These are phyloP conservation scores for Diaporthe citriasiana DNA, from an alignment of 2,329 filamentous ascomycete species.

Conservation along the genomic window DNA sequence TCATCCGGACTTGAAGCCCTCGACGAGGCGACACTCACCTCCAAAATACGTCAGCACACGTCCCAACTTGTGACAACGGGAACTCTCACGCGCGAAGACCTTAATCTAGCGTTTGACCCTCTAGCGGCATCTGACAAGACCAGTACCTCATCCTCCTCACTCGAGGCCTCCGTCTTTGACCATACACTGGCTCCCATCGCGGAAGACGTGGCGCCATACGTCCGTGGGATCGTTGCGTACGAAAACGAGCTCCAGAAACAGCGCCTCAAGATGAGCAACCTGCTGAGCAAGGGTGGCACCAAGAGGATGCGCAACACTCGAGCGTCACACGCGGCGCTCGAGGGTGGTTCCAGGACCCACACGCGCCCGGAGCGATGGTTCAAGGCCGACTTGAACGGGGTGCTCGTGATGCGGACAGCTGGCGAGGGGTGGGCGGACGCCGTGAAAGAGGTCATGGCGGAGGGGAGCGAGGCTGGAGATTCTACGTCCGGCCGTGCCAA, in stretches of 20 bases:
- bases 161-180: constrained; percentile 83
- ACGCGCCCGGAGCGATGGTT: constrained; percentile 80
- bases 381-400: constrained; percentile 66
- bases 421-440: constrained; percentile 49
- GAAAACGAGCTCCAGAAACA: constrained; percentile 80
- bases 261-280: constrained; percentile 67
- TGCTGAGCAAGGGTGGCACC: constrained; percentile 67
- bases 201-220: constrained; percentile 87
- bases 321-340: constrained; percentile 77
- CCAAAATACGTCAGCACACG: constrained; percentile 57
- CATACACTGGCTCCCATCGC: constrained; percentile 75
- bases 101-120: constrained; percentile 72
- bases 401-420: constrained; percentile 70
- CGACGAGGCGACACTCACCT: constrained; percentile 52
- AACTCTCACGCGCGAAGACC: constrained; percentile 63
- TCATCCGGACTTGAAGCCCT: constrained; percentile 47
- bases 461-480: constrained; percentile 7
- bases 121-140: constrained; percentile 67
- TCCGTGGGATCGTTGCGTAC: constrained; percentile 86
- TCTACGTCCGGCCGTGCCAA: constrained; percentile 29
- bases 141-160: constrained; percentile 50
- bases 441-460: constrained; percentile 20
- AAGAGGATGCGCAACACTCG: constrained; percentile 77
- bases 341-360: constrained; percentile 73
- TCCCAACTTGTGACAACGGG: constrained; percentile 43